A percentile compares a stretch with the other conserved stretches of the same genome.
These are phyloP conservation scores for Scopulariopsis brevicaulis DNA, from an alignment of 2,329 filamentous ascomycete genomes.

Conservation along the genomic window DNA sequence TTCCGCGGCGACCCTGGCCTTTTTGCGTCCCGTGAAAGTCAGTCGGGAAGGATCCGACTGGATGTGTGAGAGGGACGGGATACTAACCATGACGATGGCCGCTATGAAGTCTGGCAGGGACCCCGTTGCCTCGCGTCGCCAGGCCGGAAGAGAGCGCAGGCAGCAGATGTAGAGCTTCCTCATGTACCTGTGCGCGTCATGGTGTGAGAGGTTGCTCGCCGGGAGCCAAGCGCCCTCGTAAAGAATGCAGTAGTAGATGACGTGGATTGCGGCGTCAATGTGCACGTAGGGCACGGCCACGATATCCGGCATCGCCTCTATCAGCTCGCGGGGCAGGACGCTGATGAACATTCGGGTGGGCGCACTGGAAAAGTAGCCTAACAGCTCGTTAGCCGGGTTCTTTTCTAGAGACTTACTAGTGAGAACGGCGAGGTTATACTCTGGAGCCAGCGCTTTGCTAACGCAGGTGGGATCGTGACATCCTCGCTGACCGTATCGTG, in stretches of 20 bases:
- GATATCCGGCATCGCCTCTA: slow-evolving; percentile 18
- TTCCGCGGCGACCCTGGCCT: slow-evolving; percentile 10
- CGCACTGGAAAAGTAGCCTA: too few relatives aligned
- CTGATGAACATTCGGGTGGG: too few relatives aligned
- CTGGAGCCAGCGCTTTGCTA: too few relatives aligned
- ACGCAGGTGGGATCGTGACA: too few relatives aligned
- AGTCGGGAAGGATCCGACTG: too few relatives aligned
- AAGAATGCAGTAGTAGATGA: slow-evolving; percentile 18
- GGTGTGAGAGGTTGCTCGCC: slow-evolving; percentile 9
- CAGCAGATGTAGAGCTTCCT: slow-evolving; percentile 15
- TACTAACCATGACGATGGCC: slow-evolving; percentile 14
- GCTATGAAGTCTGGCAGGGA: slow-evolving; percentile 17
- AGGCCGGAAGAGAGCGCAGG: slow-evolving; percentile 15
- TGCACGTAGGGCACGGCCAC: slow-evolving; percentile 16
- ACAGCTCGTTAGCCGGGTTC: too few relatives aligned
- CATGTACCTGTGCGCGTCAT: slow-evolving; percentile 10
- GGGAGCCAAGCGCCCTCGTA: slow-evolving; percentile 12
- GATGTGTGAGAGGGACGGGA: slow-evolving; percentile 5
- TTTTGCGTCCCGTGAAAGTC: too few relatives aligned
- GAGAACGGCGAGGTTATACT: too few relatives aligned
- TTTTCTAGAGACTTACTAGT: too few relatives aligned
- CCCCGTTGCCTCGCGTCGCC: slow-evolving; percentile 18
- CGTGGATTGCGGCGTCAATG: slow-evolving; percentile 15
- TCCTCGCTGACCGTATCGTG: too few relatives aligned
- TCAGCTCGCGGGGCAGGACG: slow-evolving; percentile 7